These are phyloP conservation scores for Colletotrichum kahawae DNA, from an alignment of 2,329 filamentous ascomycete genomes.

Conservation along the genomic window DNA sequence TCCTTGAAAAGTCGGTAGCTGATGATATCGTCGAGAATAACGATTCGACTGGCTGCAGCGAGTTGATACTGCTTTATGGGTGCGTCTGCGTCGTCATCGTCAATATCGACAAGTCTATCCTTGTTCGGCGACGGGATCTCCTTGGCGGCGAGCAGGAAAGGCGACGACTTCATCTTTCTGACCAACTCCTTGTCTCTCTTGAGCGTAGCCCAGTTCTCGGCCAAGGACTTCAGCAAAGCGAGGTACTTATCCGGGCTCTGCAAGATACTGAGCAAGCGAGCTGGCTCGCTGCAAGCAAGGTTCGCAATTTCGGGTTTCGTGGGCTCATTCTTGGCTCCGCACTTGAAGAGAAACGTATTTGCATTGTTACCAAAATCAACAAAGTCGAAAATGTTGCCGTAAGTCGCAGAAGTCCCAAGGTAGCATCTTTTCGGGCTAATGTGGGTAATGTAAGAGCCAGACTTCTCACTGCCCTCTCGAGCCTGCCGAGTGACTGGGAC, in stretches of 20 bases:
- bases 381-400: slow-evolving; percentile 94
- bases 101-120: slow-evolving; percentile 52
- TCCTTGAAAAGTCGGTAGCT: slow-evolving; percentile 90
- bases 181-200: slow-evolving; percentile 82
- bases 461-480: slow-evolving; percentile 20
- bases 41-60: slow-evolving; percentile 72
- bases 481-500: slow-evolving; percentile 65
- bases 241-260: slow-evolving; percentile 87
- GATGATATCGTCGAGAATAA: slow-evolving; percentile 86
- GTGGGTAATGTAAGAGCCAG: slow-evolving; percentile 46
- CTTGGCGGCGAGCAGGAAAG: slow-evolving; percentile 83
- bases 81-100: slow-evolving; percentile 65
- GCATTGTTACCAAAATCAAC: slow-evolving; percentile 90
- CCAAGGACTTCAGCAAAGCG: slow-evolving; percentile 78
- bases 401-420: slow-evolving; percentile 72
- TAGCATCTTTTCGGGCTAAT: slow-evolving; percentile 79
- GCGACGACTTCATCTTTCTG: slow-evolving; percentile 73
- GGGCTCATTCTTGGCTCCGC: slow-evolving; percentile 90
- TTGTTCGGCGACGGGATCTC: slow-evolving; percentile 60
- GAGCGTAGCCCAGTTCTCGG: slow-evolving; percentile 71
- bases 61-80: slow-evolving; percentile 81
- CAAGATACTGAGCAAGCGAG: slow-evolving; percentile 78
- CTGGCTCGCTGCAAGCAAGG: slow-evolving; percentile 83
- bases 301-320: slow-evolving; percentile 84
- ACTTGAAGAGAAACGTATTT: slow-evolving; percentile 86